Conservation (phyloP, 2,329 filamentous ascomycete genomes). For the Bipolaris sorokiniana region DNA sequence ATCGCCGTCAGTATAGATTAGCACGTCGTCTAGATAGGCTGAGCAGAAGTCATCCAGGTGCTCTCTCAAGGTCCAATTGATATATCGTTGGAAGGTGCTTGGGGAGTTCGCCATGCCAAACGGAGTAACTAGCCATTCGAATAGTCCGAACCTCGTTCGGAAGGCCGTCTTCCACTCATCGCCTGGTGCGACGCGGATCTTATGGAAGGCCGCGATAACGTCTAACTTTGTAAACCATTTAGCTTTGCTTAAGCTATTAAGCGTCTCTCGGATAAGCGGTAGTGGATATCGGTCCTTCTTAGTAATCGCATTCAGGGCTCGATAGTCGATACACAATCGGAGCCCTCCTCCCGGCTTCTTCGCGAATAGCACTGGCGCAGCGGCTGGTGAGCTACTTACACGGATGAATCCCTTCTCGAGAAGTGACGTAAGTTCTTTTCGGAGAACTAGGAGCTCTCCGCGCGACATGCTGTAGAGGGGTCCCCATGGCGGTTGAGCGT, state of each 20-base stretch:
- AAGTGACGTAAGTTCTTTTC: too few species aligned
- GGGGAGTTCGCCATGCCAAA: conserved; percentile 24
- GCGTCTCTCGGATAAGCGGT: too few species aligned
- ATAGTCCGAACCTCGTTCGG: conserved; percentile 40
- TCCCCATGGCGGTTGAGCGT: not conserved
- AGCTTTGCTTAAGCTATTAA: too few species aligned
- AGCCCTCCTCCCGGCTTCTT: too few species aligned
- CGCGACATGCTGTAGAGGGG: not conserved
- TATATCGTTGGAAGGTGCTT: conserved; percentile 22
- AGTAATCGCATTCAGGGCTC: conserved; percentile 22
- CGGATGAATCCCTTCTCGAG: too few species aligned
- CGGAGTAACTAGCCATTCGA: conserved; percentile 42
- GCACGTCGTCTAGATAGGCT: conserved; percentile 33
- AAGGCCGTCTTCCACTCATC: conserved; percentile 46
- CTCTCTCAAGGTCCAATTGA: conserved; percentile 30
- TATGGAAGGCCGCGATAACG: too few species aligned
- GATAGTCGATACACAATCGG: too few species aligned
- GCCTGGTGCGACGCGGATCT: conserved; percentile 3
- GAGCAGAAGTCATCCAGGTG: conserved; percentile 28
- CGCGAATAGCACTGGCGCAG: too few species aligned
- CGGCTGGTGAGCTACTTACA: too few species aligned
- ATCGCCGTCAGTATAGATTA: conserved; percentile 23
- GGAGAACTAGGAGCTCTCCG: not conserved
- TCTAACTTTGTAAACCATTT: conserved; percentile 9
- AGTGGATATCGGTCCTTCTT: too few species aligned